These are phyloP conservation scores for Lichenothelia convexa DNA, from an alignment of 495 filamentous ascomycete genomes.

Conservation along the genomic window DNA sequence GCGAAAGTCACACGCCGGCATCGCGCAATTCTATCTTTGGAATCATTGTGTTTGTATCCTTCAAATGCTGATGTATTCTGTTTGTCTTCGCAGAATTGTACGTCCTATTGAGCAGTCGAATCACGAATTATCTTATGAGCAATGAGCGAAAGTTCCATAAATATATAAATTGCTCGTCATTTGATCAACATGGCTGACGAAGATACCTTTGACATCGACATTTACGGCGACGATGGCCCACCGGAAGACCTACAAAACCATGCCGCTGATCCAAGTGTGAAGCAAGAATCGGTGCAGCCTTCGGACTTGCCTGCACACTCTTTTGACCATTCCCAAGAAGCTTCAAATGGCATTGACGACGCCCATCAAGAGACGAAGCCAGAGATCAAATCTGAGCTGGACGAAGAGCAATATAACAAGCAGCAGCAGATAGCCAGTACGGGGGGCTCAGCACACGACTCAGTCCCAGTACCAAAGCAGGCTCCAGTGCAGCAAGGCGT, in stretches of 20 bases:
- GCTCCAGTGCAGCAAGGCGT: slow-evolving; percentile 26
- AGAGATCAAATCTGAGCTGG: slow-evolving; percentile 15
- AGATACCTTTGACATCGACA: slow-evolving; percentile 96
- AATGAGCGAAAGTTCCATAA: not conserved
- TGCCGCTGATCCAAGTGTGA: no score
- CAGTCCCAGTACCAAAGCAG: slow-evolving; percentile 27
- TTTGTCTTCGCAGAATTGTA: slow-evolving; percentile 1
- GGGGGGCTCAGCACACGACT: slow-evolving; percentile 24
- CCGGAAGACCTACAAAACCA: slow-evolving; percentile 12
- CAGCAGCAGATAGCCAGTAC: slow-evolving; percentile 32
- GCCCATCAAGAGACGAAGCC: slow-evolving; percentile 20
- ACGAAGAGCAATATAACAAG: no score
- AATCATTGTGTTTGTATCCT: not conserved
- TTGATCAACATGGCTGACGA: slow-evolving; percentile 54
- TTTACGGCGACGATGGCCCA: slow-evolving; percentile 67
- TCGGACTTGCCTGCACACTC: not conserved
- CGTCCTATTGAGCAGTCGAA: not conserved
- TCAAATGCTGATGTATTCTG: not conserved
- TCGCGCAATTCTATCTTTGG: no score
- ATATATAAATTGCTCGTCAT: not conserved
- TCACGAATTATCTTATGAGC: not conserved
- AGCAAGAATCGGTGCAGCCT: not conserved
- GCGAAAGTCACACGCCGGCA: no score
- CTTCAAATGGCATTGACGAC: no score
- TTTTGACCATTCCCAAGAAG: not conserved